phyloP scores from a whole-genome alignment of 2,329 filamentous ascomycete species.

The Trichoderma sp. region DNA sequence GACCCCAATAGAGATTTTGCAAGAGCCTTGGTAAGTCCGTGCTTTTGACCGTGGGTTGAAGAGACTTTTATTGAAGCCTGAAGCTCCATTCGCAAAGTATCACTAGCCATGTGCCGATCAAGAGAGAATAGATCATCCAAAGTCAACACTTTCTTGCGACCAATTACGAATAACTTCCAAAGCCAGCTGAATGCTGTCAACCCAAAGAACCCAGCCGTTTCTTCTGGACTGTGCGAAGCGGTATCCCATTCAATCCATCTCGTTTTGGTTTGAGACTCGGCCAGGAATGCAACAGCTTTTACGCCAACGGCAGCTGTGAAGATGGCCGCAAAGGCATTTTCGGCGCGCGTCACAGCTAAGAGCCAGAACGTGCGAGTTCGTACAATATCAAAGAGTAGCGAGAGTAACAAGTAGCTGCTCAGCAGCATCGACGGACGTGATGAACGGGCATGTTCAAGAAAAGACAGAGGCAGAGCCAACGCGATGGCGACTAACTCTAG shows the following conservation, averaged over 20 bases:
- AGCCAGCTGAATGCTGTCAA: conserved; percentile 44
- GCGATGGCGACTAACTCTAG: conserved; percentile 37
- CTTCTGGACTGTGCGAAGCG: conserved; percentile 46
- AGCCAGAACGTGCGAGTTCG: conserved; percentile 40
- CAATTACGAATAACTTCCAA: conserved; percentile 42
- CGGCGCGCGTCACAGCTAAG: conserved; percentile 31
- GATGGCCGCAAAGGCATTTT: conserved; percentile 36
- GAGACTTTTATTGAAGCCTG: not conserved
- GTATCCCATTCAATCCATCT: conserved; percentile 46
- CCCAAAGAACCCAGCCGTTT: conserved; percentile 41
- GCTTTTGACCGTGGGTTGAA: not conserved
- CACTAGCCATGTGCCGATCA: conserved; percentile 37
- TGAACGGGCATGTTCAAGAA: conserved; percentile 43
- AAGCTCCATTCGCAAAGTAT: conserved; percentile 32
- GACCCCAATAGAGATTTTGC: conserved; percentile 36
- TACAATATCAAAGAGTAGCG: conserved; percentile 49
- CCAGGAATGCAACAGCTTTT: conserved; percentile 42
- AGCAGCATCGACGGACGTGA: conserved; percentile 50
- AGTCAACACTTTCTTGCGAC: conserved; percentile 42
- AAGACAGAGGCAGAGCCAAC: conserved; percentile 2
- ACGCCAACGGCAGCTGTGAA: conserved; percentile 43
- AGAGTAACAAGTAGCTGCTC: conserved; percentile 47
- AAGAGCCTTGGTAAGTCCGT: not conserved
- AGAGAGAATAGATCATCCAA: conserved; percentile 44
- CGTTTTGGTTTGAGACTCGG: conserved; percentile 47